Evolutionary conservation across 768 basidiomycete species (phyloP).

Genomic region (Leucosporidium scottii): DNA sequence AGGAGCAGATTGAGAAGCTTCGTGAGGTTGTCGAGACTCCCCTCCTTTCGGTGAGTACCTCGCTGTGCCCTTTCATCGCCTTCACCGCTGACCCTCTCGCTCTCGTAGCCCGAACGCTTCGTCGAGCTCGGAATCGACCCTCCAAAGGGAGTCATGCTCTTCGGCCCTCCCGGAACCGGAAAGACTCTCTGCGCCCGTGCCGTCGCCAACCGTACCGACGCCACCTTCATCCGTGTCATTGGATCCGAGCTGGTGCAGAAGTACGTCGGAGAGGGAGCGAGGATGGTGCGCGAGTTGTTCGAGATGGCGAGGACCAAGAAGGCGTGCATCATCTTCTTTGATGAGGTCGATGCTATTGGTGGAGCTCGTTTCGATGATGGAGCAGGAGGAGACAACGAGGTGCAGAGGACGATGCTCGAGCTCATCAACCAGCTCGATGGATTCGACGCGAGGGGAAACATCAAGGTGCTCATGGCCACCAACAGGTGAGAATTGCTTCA

Average conservation of each 20-base stretch:
- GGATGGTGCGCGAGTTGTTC: slow-evolving; percentile 97
- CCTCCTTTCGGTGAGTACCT: slow-evolving; percentile 67
- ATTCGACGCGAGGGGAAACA: slow-evolving; percentile 97
- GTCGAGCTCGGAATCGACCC: slow-evolving; percentile 98
- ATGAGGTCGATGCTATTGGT: slow-evolving; percentile 96
- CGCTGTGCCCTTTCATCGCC: not conserved
- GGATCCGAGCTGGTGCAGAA: slow-evolving; percentile 99
- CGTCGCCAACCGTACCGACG: slow-evolving; percentile 96
- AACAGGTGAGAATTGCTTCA: slow-evolving; percentile 59
- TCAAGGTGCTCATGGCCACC: slow-evolving; percentile 99
- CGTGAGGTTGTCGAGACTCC: slow-evolving; percentile 97
- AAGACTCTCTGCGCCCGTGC: slow-evolving; percentile 98
- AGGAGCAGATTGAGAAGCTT: slow-evolving; percentile 98
- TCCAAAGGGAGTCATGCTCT: slow-evolving; percentile 93
- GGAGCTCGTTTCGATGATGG: slow-evolving; percentile 98
- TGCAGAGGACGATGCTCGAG: slow-evolving; percentile 98
- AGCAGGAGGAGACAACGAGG: slow-evolving; percentile 97
- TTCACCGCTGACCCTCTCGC: not conserved
- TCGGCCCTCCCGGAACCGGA: slow-evolving; percentile 91
- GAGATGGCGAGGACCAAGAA: slow-evolving; percentile 99
- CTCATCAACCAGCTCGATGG: slow-evolving; percentile 95
- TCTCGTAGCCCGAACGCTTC: slow-evolving; percentile 85
- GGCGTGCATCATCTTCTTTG: slow-evolving; percentile 99
- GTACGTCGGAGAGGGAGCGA: slow-evolving; percentile 96
- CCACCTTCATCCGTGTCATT: slow-evolving; percentile 98